These are phyloP conservation scores for Vanrija pseudolonga DNA, from an alignment of 1,284 basidiomycete species.

Conservation along the genomic window DNA sequence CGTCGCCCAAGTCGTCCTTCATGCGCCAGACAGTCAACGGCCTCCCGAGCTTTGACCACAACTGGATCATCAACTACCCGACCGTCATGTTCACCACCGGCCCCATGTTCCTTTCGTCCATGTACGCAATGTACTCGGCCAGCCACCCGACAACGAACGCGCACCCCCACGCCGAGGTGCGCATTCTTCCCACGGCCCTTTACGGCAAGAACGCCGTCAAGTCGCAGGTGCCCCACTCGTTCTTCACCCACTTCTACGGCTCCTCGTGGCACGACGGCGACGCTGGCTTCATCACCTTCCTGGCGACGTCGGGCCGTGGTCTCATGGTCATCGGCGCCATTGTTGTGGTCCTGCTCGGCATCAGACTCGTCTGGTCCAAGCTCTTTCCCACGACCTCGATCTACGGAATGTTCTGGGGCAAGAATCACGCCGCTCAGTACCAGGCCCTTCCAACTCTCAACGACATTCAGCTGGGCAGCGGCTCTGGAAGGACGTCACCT, in stretches of 20 bases:
- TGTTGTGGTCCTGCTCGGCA: conserved; percentile 65
- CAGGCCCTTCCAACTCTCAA: conserved; percentile 11
- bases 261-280: conserved; percentile 96
- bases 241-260: conserved; percentile 94
- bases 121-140: conserved; percentile 76
- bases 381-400: conserved; percentile 8
- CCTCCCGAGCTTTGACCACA: conserved; percentile 87
- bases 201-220: conserved; percentile 94
- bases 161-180: conserved; percentile 63
- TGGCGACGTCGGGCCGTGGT: conserved; percentile 77
- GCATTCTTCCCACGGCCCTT: conserved; percentile 85
- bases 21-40: conserved; percentile 90
- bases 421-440: conserved; percentile 11
- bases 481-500: conserved; percentile 4
- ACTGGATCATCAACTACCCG: conserved; percentile 91
- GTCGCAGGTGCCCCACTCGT: conserved; percentile 80
- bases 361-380: conserved; percentile 57
- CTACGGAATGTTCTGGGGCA: conserved; percentile 10
- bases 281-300: conserved; percentile 85
- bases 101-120: conserved; percentile 84
- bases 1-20: conserved; percentile 80
- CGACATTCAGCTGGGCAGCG: neutral
- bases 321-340: conserved; percentile 76
- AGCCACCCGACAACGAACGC: conserved; percentile 61
- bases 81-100: conserved; percentile 99